These are phyloP conservation scores for Pythium dissimile DNA, from an alignment of 352 stramenopile genomes.

Conservation along the genomic window DNA sequence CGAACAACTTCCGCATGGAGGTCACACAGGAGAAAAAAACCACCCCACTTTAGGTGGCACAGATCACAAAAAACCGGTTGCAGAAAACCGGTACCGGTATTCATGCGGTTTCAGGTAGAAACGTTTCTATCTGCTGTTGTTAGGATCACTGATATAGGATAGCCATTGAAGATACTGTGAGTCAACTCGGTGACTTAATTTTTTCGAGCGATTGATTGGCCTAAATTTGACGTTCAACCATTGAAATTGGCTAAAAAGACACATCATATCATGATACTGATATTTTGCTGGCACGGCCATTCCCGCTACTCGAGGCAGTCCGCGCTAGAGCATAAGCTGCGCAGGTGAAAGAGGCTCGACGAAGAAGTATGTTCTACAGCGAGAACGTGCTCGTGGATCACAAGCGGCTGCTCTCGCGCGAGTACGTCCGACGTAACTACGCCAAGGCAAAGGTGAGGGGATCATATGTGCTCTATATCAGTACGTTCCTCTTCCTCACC, in stretches of 20 bases:
- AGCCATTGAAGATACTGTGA: too few relatives aligned
- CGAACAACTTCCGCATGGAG: background rate
- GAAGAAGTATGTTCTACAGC: background rate
- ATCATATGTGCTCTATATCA: too few relatives aligned
- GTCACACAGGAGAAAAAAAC: background rate
- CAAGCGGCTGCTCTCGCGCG: background rate
- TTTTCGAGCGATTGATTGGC: too few relatives aligned
- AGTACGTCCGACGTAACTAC: conserved; percentile 2
- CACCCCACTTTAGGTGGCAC: background rate
- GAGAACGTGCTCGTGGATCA: too few relatives aligned
- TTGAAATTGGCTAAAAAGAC: too few relatives aligned
- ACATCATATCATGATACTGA: too few relatives aligned
- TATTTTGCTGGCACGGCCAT: too few relatives aligned
- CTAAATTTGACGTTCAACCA: too few relatives aligned
- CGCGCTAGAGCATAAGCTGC: background rate
- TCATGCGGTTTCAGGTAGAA: background rate
- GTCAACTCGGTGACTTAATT: too few relatives aligned
- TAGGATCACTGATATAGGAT: background rate
- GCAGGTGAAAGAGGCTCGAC: background rate
- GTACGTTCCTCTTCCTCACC: too few relatives aligned
- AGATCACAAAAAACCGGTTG: background rate
- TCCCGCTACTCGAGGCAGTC: too few relatives aligned
- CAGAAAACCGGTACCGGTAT: background rate
- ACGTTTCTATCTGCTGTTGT: background rate
- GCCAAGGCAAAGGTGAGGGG: conserved; percentile 8